Evolutionary conservation across 345 rosid genomes (phyloP).

Genomic region (Eutrema yunnanense): DNA sequence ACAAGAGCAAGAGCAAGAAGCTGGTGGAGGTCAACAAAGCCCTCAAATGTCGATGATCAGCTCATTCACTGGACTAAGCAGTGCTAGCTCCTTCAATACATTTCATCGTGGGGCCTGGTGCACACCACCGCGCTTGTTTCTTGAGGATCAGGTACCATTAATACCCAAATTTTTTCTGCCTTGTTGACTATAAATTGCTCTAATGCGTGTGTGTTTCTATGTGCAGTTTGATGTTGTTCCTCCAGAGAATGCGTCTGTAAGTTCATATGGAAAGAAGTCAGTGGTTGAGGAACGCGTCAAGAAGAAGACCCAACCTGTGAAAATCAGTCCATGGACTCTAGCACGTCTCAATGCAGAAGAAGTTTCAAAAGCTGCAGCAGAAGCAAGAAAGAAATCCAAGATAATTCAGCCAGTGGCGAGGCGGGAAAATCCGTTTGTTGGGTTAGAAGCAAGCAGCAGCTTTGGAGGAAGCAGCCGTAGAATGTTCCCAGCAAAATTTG

Average conservation of each 20-base stretch:
- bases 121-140: conserved; percentile 90
- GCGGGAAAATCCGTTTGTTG: conserved; percentile 45
- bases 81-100: conserved; percentile 91
- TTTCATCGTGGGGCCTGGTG: conserved; percentile 98
- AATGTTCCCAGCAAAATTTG: conserved; percentile 63
- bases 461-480: conserved; percentile 73
- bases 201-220: conserved; percentile 2
- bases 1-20: conserved; percentile 95
- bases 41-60: conserved; percentile 95
- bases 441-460: conserved; percentile 55
- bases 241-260: conserved; percentile 88
- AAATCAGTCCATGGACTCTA: conserved; percentile 94
- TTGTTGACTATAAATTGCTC: background rate
- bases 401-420: conserved; percentile 76
- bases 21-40: conserved; percentile 83
- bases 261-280: conserved; percentile 81
- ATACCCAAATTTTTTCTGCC: background rate
- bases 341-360: conserved; percentile 93
- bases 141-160: conserved; percentile 84
- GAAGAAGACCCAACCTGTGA: conserved; percentile 70
- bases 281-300: conserved; percentile 53
- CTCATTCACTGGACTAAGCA: conserved; percentile 92
- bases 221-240: conserved; percentile 96
- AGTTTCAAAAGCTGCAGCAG: conserved; percentile 91
- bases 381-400: conserved; percentile 86